Conservation (phyloP, 495 filamentous ascomycete genomes). For the Tuber aestivum region DNA sequence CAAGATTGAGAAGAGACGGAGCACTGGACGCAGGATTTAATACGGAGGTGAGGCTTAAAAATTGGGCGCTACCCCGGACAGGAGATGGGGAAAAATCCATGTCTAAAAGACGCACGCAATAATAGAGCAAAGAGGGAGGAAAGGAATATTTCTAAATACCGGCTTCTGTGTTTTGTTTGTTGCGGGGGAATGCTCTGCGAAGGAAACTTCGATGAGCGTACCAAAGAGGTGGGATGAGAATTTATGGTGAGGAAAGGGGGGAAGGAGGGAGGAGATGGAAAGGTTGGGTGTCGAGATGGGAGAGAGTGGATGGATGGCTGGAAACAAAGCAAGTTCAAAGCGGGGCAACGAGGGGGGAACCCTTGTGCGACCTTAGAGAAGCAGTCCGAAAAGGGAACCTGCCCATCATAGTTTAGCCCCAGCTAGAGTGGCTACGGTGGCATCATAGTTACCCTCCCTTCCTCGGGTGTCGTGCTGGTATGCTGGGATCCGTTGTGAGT, state of each 20-base stretch:
- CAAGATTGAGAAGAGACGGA: conserved; percentile 7
- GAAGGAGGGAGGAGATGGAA: background rate
- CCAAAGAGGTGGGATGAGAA: background rate
- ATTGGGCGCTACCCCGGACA: background rate
- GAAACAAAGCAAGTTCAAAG: conserved; percentile 3
- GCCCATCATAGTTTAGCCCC: background rate
- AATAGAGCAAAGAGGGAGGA: background rate
- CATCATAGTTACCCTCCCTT: background rate
- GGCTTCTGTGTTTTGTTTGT: background rate
- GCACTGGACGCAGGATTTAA: conserved; percentile 20
- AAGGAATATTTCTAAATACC: conserved; percentile 11
- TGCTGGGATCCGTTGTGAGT: no score
- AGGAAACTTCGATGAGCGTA: background rate
- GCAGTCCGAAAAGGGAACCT: background rate
- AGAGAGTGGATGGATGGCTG: conserved; percentile 5
- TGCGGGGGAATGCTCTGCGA: background rate
- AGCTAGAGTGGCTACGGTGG: background rate
- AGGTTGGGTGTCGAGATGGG: background rate
- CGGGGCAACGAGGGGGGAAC: background rate
- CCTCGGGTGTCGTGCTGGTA: no score
- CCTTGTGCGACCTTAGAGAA: background rate
- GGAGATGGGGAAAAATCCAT: conserved; percentile 20
- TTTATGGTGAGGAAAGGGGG: conserved; percentile 6
- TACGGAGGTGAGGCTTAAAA: background rate
- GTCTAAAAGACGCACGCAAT: conserved; percentile 13